Evolutionary conservation across 2,329 filamentous ascomycete species (phyloP).

Genomic region (Colletotrichum euphorbiae): DNA sequence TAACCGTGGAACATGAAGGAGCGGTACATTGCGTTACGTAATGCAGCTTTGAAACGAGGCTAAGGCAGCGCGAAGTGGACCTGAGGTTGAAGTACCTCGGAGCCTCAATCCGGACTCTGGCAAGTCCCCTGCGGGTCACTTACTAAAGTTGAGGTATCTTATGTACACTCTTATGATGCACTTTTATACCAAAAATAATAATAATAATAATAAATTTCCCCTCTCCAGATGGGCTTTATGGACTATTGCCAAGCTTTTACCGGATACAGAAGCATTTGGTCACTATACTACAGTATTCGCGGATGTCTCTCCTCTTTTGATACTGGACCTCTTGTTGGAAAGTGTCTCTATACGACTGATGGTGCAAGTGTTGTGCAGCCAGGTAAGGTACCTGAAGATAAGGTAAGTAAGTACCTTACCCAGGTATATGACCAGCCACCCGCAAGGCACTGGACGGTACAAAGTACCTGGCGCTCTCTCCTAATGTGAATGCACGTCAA

Average conservation of each 20-base stretch:
- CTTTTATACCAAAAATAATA: no score
- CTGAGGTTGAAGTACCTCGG: slow-evolving; percentile 19
- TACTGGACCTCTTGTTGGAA: neutral
- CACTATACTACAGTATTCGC: neutral
- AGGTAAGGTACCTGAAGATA: no score
- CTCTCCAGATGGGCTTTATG: no score
- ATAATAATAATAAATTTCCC: no score
- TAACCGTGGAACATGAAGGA: slow-evolving; percentile 12
- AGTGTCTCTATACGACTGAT: no score
- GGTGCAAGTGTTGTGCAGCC: no score
- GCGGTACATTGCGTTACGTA: slow-evolving; percentile 35
- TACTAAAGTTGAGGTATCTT: neutral
- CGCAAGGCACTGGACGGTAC: no score
- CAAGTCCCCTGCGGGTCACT: neutral
- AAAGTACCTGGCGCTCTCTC: no score
- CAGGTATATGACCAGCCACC: no score
- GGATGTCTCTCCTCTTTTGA: slow-evolving; percentile 2
- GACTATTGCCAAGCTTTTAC: neutral
- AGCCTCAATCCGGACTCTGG: neutral
- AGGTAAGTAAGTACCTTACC: no score
- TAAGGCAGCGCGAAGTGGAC: slow-evolving; percentile 19
- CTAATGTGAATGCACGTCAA: no score
- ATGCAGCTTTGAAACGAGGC: slow-evolving; percentile 5
- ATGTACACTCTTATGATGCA: neutral
- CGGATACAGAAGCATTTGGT: neutral